phyloP scores from a whole-genome alignment of 371 early-diverging fungal species.

The Aphelidium insulamus region DNA sequence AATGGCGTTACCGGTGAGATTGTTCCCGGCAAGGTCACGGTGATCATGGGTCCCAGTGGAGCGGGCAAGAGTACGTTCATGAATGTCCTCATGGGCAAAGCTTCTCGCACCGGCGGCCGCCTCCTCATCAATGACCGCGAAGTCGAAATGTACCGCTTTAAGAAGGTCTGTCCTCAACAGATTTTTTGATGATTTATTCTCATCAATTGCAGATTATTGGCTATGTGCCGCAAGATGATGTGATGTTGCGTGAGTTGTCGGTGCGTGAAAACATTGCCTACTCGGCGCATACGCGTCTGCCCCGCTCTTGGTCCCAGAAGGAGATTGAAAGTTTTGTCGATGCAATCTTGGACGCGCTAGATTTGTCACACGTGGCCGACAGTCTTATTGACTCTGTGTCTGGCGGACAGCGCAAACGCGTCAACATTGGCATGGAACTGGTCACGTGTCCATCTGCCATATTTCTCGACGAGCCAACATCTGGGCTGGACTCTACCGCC shows the following conservation, averaged over 20 bases:
- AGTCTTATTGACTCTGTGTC: constrained; percentile 48
- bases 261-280: constrained; percentile 20
- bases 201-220: neutral
- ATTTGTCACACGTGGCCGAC: constrained; percentile 32
- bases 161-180: constrained; percentile 37
- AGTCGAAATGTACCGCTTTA: constrained; percentile 25
- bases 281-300: constrained; percentile 42
- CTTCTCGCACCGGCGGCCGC: constrained; percentile 30
- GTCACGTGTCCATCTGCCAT: constrained; percentile 31
- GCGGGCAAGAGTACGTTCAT: constrained; percentile 46
- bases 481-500: constrained; percentile 52
- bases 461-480: constrained; percentile 45
- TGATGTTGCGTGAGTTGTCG: constrained; percentile 15
- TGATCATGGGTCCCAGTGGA: constrained; percentile 58
- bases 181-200: constrained; percentile 5
- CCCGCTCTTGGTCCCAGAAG: constrained; percentile 14
- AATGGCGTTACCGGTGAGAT: constrained; percentile 17
- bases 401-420: constrained; percentile 80
- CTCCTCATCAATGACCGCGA: constrained; percentile 34
- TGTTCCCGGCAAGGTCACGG: constrained; percentile 25
- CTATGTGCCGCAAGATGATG: constrained; percentile 14
- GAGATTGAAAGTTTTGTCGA: constrained; percentile 28
- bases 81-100: constrained; percentile 26
- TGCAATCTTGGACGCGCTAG: constrained; percentile 30
- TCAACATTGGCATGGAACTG: constrained; percentile 62